These are phyloP conservation scores for Geoglossum cookeanum DNA, from an alignment of 2,329 filamentous ascomycete species.

Conservation along the genomic window DNA sequence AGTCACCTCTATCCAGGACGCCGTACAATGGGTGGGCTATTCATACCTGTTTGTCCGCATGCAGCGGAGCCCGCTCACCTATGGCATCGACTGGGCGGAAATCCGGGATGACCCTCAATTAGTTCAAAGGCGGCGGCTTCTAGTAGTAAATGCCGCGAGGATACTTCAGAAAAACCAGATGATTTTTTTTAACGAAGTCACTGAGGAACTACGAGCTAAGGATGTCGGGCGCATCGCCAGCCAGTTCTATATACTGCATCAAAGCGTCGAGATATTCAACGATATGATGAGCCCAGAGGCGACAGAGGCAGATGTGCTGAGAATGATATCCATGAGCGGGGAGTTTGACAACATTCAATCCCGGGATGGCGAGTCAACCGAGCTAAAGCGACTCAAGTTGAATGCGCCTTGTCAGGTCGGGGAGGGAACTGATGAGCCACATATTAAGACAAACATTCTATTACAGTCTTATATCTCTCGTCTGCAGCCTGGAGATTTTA, in stretches of 20 bases:
- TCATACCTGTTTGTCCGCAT: constrained; percentile 96
- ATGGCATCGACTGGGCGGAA: constrained; percentile 91
- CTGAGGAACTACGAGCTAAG: constrained; percentile 82
- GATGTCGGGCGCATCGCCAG: constrained; percentile 93
- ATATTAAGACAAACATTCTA: constrained; percentile 89
- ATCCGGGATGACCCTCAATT: constrained; percentile 73
- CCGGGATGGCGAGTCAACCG: constrained; percentile 73
- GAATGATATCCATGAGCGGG: constrained; percentile 94
- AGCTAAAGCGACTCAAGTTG: constrained; percentile 55
- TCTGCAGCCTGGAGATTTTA: constrained; percentile 79
- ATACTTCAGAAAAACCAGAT: constrained; percentile 87
- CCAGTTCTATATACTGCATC: constrained; percentile 88
- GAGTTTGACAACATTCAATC: constrained; percentile 97
- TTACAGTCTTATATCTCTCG: constrained; percentile 87
- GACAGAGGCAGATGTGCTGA: constrained; percentile 78
- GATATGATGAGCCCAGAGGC: constrained; percentile 73
- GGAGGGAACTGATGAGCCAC: constrained; percentile 44
- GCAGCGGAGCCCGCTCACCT: constrained; percentile 75
- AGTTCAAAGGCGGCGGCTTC: constrained; percentile 64
- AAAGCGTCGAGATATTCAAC: constrained; percentile 92
- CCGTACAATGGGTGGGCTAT: constrained; percentile 93
- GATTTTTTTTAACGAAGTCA: constrained; percentile 95
- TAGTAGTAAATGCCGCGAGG: constrained; percentile 75
- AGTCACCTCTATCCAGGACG: constrained; percentile 83
- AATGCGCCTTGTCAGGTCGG: constrained; percentile 65